Percentiles rank a stretch among this genome's conserved stretches.
Conservation (phyloP, 2,329 filamentous ascomycete species). For the Fusarium protoensiforme region DNA sequence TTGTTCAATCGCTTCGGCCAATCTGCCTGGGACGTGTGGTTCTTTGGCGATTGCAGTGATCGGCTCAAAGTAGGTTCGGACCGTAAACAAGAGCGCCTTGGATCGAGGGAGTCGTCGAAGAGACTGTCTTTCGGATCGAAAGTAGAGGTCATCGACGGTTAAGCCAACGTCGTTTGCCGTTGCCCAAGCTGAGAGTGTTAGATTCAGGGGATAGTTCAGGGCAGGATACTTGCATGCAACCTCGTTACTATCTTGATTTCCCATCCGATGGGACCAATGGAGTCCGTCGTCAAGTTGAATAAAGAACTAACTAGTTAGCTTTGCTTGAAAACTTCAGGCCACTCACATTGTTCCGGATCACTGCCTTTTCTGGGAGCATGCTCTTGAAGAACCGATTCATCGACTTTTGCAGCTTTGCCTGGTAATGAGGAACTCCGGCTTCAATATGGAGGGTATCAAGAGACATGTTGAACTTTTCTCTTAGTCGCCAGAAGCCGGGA, state of each 20-base stretch:
- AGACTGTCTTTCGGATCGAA: constrained; percentile 33
- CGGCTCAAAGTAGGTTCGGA: constrained; percentile 32
- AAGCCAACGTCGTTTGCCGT: constrained; percentile 16
- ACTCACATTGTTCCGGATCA: constrained; percentile 29
- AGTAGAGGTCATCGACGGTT: constrained; percentile 25
- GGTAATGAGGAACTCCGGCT: constrained; percentile 31
- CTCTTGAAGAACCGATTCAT: constrained; percentile 34
- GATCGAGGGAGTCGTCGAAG: constrained; percentile 29
- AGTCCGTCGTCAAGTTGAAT: constrained; percentile 34
- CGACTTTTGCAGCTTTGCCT: constrained; percentile 24
- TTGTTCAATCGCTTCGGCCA: constrained; percentile 27
- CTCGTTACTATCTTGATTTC: constrained; percentile 14
- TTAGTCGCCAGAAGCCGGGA: constrained; percentile 28
- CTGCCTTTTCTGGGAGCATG: constrained; percentile 28
- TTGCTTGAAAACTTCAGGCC: rapidly evolving
- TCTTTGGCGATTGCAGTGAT: constrained; percentile 22
- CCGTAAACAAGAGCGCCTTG: constrained; percentile 19
- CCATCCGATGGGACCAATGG: constrained; percentile 36
- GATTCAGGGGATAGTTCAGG: rapidly evolving
- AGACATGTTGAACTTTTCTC: constrained; percentile 36
- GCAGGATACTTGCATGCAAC: constrained; percentile 2
- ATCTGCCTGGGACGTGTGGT: constrained; percentile 22
- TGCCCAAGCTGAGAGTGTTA: constrained; percentile 25
- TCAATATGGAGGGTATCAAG: constrained; percentile 33
- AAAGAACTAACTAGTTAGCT: constrained; percentile 15